Evolutionary conservation across 139 green algal species (phyloP), one percentile per base, ranked within the genome.

Genomic region (Desmodesmus armatus): DNA sequence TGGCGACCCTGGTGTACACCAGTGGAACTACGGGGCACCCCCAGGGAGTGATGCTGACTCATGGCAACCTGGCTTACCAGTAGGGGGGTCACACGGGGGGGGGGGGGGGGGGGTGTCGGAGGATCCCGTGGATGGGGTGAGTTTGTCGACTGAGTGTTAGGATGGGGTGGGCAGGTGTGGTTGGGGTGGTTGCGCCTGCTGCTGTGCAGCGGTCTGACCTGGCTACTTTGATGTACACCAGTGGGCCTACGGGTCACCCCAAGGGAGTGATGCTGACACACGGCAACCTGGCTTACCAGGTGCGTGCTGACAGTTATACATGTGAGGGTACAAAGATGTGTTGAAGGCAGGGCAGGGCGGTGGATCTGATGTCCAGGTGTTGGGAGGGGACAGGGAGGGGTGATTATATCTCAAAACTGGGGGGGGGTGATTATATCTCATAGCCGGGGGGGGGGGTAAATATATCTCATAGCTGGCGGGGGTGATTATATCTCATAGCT

Each of bases 31-130:
- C 73, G 49, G 73, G n/a, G 73, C 67, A 31, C 7, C 29, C 90
- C 33, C 92, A 96, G 89, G 95, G 91, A 40, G 94, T 96, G 31
- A 89, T 89, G 86, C 91, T 98, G 71, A 93, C 88, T 15, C 95
- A 98, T 74, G 88, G 63, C 82, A 98, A 99, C 90, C 90, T 99
- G 33, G 51, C 94, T 33, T 97, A 98, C 84, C 96, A 99, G 90
- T 13, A 13, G 47, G 9, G 47, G 47, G 7, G 47, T 55, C 9
- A 55, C 9, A 21, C 47, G 47, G 47, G 47, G 47, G 47, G 7
- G 47, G 47, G 47, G 47, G 47, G 7, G 47, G 47, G 47, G 47
- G 47, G 13, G 9, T 55, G 47, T 21, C 47, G 13, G 9, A 21
- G 9, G 7, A 21, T 55, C 9, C 60, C 15, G 60, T 69, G 25